A percentile compares a stretch with the other conserved stretches of the same genome.
phyloP scores from a whole-genome alignment of 23 red algal genomes.

The Gracilaria caudata region DNA sequence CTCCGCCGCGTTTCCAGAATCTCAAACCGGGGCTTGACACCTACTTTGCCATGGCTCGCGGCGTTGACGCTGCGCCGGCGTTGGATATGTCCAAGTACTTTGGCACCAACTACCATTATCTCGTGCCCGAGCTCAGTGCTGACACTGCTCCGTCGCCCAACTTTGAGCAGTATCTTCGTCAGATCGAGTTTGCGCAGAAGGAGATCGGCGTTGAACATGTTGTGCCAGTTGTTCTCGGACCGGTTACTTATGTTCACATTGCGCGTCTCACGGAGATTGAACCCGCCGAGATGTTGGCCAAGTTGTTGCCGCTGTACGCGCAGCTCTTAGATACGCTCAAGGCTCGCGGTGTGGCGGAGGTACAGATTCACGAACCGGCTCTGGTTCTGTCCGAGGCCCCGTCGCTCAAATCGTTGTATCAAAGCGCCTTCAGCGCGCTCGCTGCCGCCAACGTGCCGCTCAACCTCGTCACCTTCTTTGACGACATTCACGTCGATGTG shows the following conservation, averaged over 20 bases:
- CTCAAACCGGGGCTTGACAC: conserved; percentile 33
- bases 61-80: conserved; percentile 58
- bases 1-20: conserved; percentile 60
- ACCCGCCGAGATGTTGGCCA: conserved; percentile 46
- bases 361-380: conserved; percentile 88
- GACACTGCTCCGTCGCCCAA: conserved; percentile 33
- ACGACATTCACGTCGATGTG: conserved; percentile 47
- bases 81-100: conserved; percentile 93
- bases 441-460: conserved; percentile 49
- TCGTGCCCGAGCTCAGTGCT: conserved; percentile 79
- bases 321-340: conserved; percentile 53
- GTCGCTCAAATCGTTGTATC: conserved; percentile 33
- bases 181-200: conserved; percentile 43
- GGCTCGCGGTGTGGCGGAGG: conserved; percentile 38
- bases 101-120: conserved; percentile 93
- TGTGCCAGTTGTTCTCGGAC: conserved; percentile 82
- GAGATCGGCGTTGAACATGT: conserved; percentile 46
- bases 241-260: conserved; percentile 78
- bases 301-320: conserved; percentile 69
- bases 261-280: conserved; percentile 40
- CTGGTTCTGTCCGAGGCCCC: conserved; percentile 63
- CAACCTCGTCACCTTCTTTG: conserved; percentile 87
- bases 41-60: conserved; percentile 90
- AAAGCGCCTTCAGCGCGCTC: conserved; percentile 58
- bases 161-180: conserved; percentile 44